Evolutionary conservation across 768 basidiomycete genomes (phyloP), one percentile per base, ranked within the genome.

Genomic region (Hypholoma fasciculare): DNA sequence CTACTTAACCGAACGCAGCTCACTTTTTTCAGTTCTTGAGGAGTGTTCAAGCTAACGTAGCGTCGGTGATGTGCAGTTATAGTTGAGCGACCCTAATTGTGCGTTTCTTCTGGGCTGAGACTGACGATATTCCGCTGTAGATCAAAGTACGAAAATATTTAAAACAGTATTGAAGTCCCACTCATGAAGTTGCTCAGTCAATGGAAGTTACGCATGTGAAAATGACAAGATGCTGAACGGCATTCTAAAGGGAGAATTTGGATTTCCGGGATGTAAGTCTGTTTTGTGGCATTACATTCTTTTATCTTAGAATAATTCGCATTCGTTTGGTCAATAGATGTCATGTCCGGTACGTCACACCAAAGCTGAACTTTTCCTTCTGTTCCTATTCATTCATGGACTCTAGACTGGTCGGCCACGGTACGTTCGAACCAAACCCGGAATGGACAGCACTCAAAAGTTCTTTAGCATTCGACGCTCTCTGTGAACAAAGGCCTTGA

Each of bases 1-100:
- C 49, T 3, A 9, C 49, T 42, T 14, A 39, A 36, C 30, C n/a
- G 30, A 27, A 4, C 49, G 12, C 47, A 54, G 55, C 44, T 51
- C 34, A 53, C 30, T 42, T 50, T 13, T 12, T 26, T 14, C 50
- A 78, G 73, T 83, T 83, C 65, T 64, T 87, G 63, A 81, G 82
- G 43, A 79, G 82, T 17, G 82, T 89, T 3, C 80, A 82, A 68
- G 87, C 87, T 11, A 83, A 83, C 55, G 87, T 87, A 11, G 83
- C 87, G 1, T 68, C 84, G 4, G 78, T 89, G 54, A 87, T 87
- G 86, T 87, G 86, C 68, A 84, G 82, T 58, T 86, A 86, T 63
- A 85, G 82, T 78, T 55, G 59, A 74, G 67, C 54, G 3, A 39
- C 36, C 14, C 19, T 38, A 57, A 48, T 34, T 47, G 16, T 43